Evolutionary conservation across 306 rosid species (phyloP).

Genomic region (cucumber (Cucumis sativus)): DNA sequence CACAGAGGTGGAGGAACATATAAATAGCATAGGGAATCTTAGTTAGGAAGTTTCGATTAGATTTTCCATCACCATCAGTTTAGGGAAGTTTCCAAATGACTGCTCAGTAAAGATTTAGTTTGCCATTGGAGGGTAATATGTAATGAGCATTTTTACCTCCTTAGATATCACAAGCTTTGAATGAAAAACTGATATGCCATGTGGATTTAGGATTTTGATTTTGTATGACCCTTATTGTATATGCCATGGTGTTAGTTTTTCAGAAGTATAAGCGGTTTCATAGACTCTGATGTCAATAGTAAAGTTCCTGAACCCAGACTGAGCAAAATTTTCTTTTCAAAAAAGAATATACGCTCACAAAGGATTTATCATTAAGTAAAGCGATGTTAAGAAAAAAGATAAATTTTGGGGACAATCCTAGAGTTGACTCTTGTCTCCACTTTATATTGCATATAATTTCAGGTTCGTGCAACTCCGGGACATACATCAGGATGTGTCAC

Average conservation of each 20-base stretch:
- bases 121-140: not conserved
- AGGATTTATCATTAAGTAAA: not conserved
- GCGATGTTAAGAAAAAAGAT: not conserved
- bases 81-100: not conserved
- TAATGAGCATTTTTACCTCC: not conserved
- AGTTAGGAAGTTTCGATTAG: not conserved
- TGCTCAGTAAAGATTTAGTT: not conserved
- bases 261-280: not conserved
- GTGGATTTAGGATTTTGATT: not conserved
- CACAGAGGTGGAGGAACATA: not conserved
- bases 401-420: not conserved
- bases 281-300: not conserved
- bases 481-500: conserved; percentile 86
- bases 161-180: not conserved
- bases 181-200: not conserved
- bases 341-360: not conserved
- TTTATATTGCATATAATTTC: conserved; percentile 1
- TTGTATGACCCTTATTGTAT: not conserved
- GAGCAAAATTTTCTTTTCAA: not conserved
- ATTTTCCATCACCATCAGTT: not conserved
- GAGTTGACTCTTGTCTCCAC: not conserved
- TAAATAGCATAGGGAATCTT: not conserved
- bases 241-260: not conserved
- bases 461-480: conserved; percentile 96
- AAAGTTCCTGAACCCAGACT: not conserved